Percentiles rank a stretch among this genome's conserved stretches.
Conservation (phyloP, 306 rosid species). For the Trichosanthes truncata region DNA sequence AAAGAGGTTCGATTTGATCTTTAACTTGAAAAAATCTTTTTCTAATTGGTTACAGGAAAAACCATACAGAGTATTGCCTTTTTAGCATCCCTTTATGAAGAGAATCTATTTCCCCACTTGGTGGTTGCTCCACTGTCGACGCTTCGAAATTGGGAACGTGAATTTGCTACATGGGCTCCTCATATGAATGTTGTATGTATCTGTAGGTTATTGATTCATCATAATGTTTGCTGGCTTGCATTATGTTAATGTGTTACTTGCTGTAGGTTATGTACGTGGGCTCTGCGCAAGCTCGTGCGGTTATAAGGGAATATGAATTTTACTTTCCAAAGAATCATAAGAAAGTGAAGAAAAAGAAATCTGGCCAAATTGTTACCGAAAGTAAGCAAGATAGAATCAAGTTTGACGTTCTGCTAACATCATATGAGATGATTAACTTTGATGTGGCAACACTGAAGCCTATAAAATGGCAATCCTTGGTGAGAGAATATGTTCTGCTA, state of each 20-base stretch:
- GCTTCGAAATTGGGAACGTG: slow-evolving; percentile 96
- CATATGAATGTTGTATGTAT: slow-evolving; percentile 92
- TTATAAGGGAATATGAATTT: slow-evolving; percentile 86
- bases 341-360: slow-evolving; percentile 85
- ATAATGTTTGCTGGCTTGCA: slow-evolving; percentile 15
- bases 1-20: background rate
- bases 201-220: slow-evolving; percentile 4
- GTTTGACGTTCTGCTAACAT: slow-evolving; percentile 91
- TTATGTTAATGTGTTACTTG: slow-evolving; percentile 25
- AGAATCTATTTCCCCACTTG: slow-evolving; percentile 69
- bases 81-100: slow-evolving; percentile 79
- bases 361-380: slow-evolving; percentile 52
- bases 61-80: slow-evolving; percentile 98
- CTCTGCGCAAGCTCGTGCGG: slow-evolving; percentile 74
- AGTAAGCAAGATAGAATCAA: slow-evolving; percentile 96
- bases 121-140: slow-evolving; percentile 99
- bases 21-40: slow-evolving; percentile 8
- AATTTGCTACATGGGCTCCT: slow-evolving; percentile 98
- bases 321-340: slow-evolving; percentile 78
- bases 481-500: slow-evolving; percentile 18
- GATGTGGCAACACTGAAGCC: slow-evolving; percentile 70
- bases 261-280: slow-evolving; percentile 95
- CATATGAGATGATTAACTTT: slow-evolving; percentile 94
- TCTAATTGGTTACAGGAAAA: slow-evolving; percentile 52
- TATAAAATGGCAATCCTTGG: slow-evolving; percentile 94